phyloP scores from a whole-genome alignment of 169 alveolate genomes.

The Cryptosporidium sp. region DNA sequence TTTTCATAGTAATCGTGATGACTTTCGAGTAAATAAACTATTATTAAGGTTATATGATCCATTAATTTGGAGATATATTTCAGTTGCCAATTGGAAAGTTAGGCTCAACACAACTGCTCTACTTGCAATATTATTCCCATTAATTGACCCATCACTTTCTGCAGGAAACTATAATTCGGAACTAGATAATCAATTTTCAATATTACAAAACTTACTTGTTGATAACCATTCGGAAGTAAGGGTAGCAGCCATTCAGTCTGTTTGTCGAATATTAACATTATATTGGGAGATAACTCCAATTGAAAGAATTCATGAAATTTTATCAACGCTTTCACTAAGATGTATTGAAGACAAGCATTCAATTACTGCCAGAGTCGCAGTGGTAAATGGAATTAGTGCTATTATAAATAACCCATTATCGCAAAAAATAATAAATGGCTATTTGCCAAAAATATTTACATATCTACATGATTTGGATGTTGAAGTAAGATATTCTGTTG shows the following conservation, averaged over 20 bases:
- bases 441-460: constrained; percentile 4
- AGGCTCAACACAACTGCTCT: constrained; percentile 63
- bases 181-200: constrained; percentile 32
- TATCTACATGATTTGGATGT: constrained; percentile 42
- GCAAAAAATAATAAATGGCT: constrained; percentile 4
- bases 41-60: constrained; percentile 65
- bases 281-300: constrained; percentile 69
- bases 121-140: constrained; percentile 62
- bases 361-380: constrained; percentile 41
- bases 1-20: constrained; percentile 64
- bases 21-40: constrained; percentile 20
- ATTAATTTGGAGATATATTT: constrained; percentile 63
- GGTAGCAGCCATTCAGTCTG: constrained; percentile 48
- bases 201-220: constrained; percentile 28
- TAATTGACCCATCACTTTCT: constrained; percentile 46
- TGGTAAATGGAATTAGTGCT: constrained; percentile 24
- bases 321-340: constrained; percentile 1
- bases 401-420: constrained; percentile 57
- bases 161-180: constrained; percentile 15
- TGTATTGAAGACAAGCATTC: constrained; percentile 45
- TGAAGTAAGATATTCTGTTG: constrained; percentile 48
- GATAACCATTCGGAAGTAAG: constrained; percentile 59
- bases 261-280: constrained; percentile 49
- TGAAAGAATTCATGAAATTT: constrained; percentile 45
- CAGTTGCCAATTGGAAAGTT: constrained; percentile 74